A percentile compares a stretch with the other conserved stretches of the same genome.
These are phyloP conservation scores for Metarhizium brunneum DNA, from an alignment of 2,329 filamentous ascomycete species.

Conservation along the genomic window DNA sequence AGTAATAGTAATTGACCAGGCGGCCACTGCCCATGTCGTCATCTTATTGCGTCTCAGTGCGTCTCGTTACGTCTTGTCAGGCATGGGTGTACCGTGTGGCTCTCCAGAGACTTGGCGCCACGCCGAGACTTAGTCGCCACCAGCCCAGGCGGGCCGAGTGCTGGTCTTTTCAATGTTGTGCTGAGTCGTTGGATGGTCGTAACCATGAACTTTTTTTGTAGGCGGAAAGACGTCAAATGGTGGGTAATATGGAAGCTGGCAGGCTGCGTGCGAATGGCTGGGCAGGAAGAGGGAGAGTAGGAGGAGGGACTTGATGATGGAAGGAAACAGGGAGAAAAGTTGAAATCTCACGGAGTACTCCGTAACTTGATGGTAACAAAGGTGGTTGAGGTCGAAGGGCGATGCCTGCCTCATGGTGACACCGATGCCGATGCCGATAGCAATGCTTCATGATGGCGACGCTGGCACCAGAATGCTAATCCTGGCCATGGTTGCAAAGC, in stretches of 20 bases:
- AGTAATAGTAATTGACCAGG: too few species aligned
- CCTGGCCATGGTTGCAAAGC: background rate
- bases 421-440: too few species aligned
- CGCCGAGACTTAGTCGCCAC: conserved; percentile 2
- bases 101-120: background rate
- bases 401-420: too few species aligned
- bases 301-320: background rate
- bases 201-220: too few species aligned
- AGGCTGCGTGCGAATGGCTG: background rate
- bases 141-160: background rate
- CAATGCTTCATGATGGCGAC: too few species aligned
- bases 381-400: too few species aligned
- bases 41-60: background rate
- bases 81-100: background rate
- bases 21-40: background rate
- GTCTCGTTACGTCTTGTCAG: background rate
- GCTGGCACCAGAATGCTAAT: too few species aligned
- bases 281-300: background rate
- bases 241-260: background rate
- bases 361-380: too few species aligned
- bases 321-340: too few species aligned
- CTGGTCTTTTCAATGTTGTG: background rate
- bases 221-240: too few species aligned
- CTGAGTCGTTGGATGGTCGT: background rate
- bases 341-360: too few species aligned